Percentiles rank a stretch among this genome's conserved stretches.
Conservation (phyloP, 2,329 filamentous ascomycete genomes). For the Bipolaris sorokiniana region DNA sequence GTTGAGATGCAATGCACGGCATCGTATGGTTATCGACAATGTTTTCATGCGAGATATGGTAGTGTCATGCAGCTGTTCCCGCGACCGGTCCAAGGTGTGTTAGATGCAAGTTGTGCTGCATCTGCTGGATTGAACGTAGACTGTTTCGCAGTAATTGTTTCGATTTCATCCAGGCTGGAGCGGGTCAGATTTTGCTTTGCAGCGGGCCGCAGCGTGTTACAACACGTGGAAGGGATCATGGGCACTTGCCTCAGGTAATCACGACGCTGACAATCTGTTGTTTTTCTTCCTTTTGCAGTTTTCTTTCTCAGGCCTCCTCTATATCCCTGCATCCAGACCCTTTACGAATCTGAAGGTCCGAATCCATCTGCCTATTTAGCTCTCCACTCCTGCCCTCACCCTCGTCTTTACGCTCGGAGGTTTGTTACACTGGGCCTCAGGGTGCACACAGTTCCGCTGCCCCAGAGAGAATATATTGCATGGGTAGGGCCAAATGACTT, state of each 20-base stretch:
- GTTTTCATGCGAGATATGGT: background rate
- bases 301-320: background rate
- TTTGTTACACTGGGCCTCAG: background rate
- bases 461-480: too few species aligned
- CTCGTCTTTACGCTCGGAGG: background rate
- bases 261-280: background rate
- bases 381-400: background rate
- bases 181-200: constrained; percentile 1
- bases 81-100: background rate
- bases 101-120: background rate
- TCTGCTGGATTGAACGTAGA: background rate
- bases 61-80: background rate
- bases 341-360: background rate
- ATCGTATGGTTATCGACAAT: background rate
- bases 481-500: background rate
- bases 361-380: background rate
- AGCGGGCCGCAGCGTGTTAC: background rate
- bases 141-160: background rate
- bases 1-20: background rate
- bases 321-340: background rate
- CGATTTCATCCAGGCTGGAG: background rate
- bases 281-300: background rate
- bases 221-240: constrained; percentile 4
- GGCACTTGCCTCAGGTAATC: background rate
- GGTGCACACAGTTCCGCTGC: background rate